A percentile compares a stretch with the other conserved stretches of the same genome.
Evolutionary conservation across 2,329 filamentous ascomycete genomes (phyloP).

Genomic region (Blumeria graminis): DNA sequence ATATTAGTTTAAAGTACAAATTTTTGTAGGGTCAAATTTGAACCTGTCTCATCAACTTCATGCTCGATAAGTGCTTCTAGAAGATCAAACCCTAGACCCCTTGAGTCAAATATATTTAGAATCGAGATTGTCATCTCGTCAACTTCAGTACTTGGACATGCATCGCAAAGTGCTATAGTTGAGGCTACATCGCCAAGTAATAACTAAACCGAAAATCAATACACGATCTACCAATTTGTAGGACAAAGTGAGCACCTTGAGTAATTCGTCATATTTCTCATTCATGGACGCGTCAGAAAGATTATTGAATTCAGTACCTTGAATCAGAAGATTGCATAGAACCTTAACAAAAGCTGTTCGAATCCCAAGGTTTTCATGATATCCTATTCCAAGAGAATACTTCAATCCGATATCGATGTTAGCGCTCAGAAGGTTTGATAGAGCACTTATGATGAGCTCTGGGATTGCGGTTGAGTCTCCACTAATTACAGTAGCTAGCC

Average conservation of each 20-base stretch:
- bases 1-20: conserved; percentile 1
- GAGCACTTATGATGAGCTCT: conserved; percentile 39
- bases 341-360: conserved; percentile 47
- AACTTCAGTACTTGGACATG: conserved; percentile 42
- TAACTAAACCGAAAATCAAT: conserved; percentile 18
- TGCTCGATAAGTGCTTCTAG: conserved; percentile 43
- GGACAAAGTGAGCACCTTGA: conserved; percentile 22
- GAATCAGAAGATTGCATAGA: conserved; percentile 44
- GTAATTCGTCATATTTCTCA: conserved; percentile 42
- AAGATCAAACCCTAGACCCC: conserved; percentile 36
- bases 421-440: conserved; percentile 44
- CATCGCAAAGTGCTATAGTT: conserved; percentile 36
- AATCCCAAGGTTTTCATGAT: conserved; percentile 45
- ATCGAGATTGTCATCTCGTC: conserved; percentile 45
- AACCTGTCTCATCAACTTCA: conserved; percentile 41
- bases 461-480: conserved; percentile 31
- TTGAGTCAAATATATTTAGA: conserved; percentile 44
- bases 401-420: conserved; percentile 50
- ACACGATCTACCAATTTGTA: neutral
- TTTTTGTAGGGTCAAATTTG: conserved; percentile 3
- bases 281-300: conserved; percentile 41
- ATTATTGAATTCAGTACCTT: conserved; percentile 47
- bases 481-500: conserved; percentile 18
- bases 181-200: conserved; percentile 37
- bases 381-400: conserved; percentile 44